Percentiles rank a stretch among this genome's conserved stretches.
Evolutionary conservation across 139 green algal genomes (phyloP).

Genomic region (Chlorella sp.): DNA sequence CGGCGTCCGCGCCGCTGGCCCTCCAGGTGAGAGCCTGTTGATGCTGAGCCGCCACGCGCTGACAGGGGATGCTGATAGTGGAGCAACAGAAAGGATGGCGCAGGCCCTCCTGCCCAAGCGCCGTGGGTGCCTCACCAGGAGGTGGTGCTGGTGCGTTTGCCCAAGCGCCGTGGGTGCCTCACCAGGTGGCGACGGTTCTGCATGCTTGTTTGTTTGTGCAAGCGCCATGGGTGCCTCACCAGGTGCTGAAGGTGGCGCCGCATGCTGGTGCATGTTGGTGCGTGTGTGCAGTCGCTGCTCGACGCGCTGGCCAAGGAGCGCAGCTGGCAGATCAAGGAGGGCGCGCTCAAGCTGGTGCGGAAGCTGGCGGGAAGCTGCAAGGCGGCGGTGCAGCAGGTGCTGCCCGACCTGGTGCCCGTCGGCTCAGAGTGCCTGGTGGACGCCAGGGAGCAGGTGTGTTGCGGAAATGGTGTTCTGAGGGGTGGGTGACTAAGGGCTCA

Average conservation of each 20-base stretch:
- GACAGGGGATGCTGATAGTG: no score
- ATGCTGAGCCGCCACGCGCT: no score
- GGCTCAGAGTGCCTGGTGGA: constrained; percentile 35
- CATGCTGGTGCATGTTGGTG: neutral
- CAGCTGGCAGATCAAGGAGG: constrained; percentile 52
- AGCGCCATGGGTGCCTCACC: neutral
- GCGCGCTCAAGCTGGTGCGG: constrained; percentile 35
- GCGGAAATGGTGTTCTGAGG: no score
- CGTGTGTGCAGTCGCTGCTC: constrained; percentile 43
- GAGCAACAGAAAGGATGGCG: no score
- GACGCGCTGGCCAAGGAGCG: constrained; percentile 47
- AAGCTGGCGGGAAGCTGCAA: constrained; percentile 27
- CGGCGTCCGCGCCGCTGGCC: constrained; percentile 18
- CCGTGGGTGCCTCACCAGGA: neutral
- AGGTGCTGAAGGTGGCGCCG: neutral
- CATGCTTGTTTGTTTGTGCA: neutral
- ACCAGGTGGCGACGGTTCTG: neutral
- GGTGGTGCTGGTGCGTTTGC: no score
- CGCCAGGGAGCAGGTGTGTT: constrained; percentile 34
- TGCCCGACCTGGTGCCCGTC: constrained; percentile 71
- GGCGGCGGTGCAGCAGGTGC: constrained; percentile 27
- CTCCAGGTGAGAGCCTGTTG: constrained; percentile 10
- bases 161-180: no score
- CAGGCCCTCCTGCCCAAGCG: no score
- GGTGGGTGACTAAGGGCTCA: constrained; percentile 43